These are phyloP conservation scores for Bullera alba DNA, from an alignment of 768 basidiomycete species.

Conservation along the genomic window DNA sequence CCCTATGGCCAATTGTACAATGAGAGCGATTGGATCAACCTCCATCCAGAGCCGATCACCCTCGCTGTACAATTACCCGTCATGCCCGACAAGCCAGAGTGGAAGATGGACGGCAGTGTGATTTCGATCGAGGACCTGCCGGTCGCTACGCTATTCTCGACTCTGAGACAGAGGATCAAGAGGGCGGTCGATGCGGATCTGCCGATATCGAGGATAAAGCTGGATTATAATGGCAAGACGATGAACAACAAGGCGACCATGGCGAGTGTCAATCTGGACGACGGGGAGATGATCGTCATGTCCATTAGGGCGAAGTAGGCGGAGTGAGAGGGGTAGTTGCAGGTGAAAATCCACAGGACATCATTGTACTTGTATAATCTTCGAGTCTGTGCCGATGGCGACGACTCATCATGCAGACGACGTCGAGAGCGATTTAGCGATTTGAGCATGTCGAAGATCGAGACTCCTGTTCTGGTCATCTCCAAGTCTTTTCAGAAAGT, in stretches of 20 bases:
- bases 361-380: too few species aligned
- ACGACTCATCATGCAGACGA: too few species aligned
- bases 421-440: too few species aligned
- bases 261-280: conserved; percentile 81
- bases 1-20: conserved; percentile 70
- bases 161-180: conserved; percentile 80
- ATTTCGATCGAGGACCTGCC: conserved; percentile 76
- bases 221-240: conserved; percentile 76
- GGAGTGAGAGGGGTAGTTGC: background rate
- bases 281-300: conserved; percentile 75
- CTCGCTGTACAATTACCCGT: conserved; percentile 75
- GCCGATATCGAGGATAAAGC: conserved; percentile 68
- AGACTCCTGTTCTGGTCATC: too few species aligned
- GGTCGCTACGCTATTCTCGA: conserved; percentile 74
- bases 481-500: too few species aligned
- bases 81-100: conserved; percentile 78
- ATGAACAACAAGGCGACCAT: conserved; percentile 79
- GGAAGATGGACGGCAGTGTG: conserved; percentile 77
- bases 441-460: too few species aligned
- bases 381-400: too few species aligned
- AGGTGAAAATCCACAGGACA: too few species aligned
- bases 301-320: conserved; percentile 60
- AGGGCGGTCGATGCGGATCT: conserved; percentile 70
- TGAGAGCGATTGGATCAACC: conserved; percentile 69
- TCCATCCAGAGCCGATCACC: conserved; percentile 87